phyloP scores from a whole-genome alignment of 2,329 filamentous ascomycete species.

The Gremmenia infestans region DNA sequence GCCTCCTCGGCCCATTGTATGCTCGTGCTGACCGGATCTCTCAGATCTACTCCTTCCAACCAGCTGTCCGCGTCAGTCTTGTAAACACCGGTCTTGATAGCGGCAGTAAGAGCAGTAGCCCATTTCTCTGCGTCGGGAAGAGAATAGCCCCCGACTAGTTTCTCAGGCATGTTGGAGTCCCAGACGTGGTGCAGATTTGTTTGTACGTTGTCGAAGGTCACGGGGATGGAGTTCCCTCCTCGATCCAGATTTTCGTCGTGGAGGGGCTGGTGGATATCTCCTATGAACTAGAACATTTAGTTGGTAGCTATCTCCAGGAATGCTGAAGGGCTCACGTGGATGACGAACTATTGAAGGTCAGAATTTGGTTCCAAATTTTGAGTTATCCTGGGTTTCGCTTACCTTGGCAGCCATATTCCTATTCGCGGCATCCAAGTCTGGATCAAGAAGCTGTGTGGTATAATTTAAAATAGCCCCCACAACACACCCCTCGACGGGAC shows the following conservation, averaged over 20 bases:
- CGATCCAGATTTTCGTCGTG: conserved; percentile 58
- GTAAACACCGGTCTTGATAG: conserved; percentile 54
- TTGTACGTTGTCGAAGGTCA: conserved; percentile 51
- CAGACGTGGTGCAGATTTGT: conserved; percentile 69
- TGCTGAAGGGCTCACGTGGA: conserved; percentile 27
- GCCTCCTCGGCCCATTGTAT: conserved; percentile 60
- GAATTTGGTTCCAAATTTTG: background rate
- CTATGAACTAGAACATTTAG: conserved; percentile 58
- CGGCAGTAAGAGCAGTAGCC: conserved; percentile 49
- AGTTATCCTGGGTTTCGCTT: conserved; percentile 24
- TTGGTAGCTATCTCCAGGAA: conserved; percentile 2
- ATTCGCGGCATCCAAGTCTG: conserved; percentile 38
- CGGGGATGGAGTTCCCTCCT: conserved; percentile 65
- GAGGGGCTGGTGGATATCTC: conserved; percentile 65
- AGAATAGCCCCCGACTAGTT: conserved; percentile 53
- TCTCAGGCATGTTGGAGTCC: conserved; percentile 66
- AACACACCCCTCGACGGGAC: conserved; percentile 56
- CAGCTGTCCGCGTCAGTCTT: conserved; percentile 45
- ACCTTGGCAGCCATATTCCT: conserved; percentile 59
- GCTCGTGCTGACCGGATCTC: conserved; percentile 49
- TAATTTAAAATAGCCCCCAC: conserved; percentile 39
- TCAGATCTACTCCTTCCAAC: conserved; percentile 52
- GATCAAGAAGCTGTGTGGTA: conserved; percentile 25
- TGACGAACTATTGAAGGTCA: conserved; percentile 25
- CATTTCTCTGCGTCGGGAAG: conserved; percentile 47